Evolutionary conservation across 306 rosid species (phyloP), one percentile per base, ranked within the genome.

Genomic region (Prinsepia uniflora): DNA sequence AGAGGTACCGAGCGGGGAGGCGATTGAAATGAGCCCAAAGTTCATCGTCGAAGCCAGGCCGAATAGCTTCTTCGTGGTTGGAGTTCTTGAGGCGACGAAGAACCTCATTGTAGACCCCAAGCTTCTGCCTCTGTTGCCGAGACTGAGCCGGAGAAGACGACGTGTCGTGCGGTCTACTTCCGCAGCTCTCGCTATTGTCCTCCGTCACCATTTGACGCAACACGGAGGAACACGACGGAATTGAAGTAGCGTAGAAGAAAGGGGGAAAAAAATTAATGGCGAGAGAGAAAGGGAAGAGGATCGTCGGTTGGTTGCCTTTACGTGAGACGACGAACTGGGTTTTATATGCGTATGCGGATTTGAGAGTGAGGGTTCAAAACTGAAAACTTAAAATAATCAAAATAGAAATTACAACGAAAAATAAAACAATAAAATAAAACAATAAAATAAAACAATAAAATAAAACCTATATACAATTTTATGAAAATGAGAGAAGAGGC

Each of bases 11-110:
- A 71, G 97, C 57, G 10, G 99, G 99, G 12, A 95, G 99, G 73
- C 97, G 96, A 81, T 87, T 89, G 72, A 95, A 95, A 85, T 95
- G 99, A 79, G 91, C 71, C 97, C 96, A 95, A 19, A 95, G 96
- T 74, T 85, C 84, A 71, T 89, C 96, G 55, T 88, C 83, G 47
- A 95, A 95, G 73, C 91, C 91, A 45, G 96, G 99, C 24, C 75
- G 88, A 73, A 81, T 40, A 55, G 92, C 84, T 58, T 91, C 97
- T 7, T 75, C 69, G 84, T 78, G 70, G 61, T 80, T 59, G 44
- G 92, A 95, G 74, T 89, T 88, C 75, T 80, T 89, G 48, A 95
- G 83, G 39, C 97, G 99, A 47, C 96, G 93, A 36, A 95, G 90
- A 75, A 95, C 96, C 78, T 95, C 99, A 88, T 88, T 88, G 82